Conservation (phyloP, 2,329 filamentous ascomycete species). For the Didymellaceae sp. region DNA sequence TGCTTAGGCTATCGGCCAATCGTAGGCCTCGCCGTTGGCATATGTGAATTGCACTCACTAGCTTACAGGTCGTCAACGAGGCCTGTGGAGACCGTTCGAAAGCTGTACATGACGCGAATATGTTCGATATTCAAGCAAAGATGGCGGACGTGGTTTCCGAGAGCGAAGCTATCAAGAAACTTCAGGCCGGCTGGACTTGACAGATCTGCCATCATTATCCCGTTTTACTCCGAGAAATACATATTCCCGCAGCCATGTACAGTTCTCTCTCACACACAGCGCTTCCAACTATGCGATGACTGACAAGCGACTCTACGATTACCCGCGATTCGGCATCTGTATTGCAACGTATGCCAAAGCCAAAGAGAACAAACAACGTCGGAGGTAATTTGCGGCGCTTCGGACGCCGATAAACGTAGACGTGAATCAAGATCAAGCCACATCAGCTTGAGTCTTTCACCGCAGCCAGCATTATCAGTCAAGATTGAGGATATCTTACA, state of each 20-base stretch:
- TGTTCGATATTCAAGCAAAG: conserved; percentile 56
- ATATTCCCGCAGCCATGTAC: conserved; percentile 7
- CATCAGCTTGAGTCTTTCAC: too few relatives aligned
- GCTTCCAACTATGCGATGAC: not conserved
- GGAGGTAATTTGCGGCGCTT: too few relatives aligned
- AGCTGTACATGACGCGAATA: conserved; percentile 54
- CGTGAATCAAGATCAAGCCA: too few relatives aligned
- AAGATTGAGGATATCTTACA: too few relatives aligned
- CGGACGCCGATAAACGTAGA: too few relatives aligned
- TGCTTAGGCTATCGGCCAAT: conserved; percentile 54
- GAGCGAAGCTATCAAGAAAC: conserved; percentile 49
- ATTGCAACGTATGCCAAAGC: too few relatives aligned
- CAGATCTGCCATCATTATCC: conserved; percentile 4
- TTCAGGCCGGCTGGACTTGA: conserved; percentile 48
- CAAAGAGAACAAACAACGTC: too few relatives aligned
- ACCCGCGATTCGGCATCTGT: too few relatives aligned
- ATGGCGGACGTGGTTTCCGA: conserved; percentile 56
- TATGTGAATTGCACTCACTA: conserved; percentile 12
- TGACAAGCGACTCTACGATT: too few relatives aligned
- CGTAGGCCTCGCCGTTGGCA: conserved; percentile 39
- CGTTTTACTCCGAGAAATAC: conserved; percentile 11
- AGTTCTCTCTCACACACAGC: not conserved
- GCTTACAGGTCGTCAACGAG: conserved; percentile 49
- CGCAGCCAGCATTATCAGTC: too few relatives aligned
- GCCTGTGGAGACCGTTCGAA: conserved; percentile 56